Conservation (phyloP, 345 rosid species). For the Psidium friedrichsthalianum region DNA sequence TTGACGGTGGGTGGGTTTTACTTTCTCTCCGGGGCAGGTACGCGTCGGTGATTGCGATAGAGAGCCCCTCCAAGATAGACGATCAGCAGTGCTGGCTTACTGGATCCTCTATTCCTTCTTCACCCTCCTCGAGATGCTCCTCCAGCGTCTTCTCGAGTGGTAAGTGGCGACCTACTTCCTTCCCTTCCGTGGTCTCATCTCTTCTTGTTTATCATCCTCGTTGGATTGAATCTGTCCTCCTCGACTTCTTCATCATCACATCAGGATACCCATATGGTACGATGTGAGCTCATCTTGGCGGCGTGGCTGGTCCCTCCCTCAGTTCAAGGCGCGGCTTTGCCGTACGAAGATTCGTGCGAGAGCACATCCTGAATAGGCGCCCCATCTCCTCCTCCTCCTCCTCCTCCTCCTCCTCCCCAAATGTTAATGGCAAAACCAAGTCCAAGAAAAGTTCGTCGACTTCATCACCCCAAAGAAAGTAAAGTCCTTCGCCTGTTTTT, state of each 20-base stretch:
- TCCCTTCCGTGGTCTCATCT: no score
- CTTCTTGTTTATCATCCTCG: no score
- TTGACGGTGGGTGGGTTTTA: background rate
- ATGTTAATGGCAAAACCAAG: background rate
- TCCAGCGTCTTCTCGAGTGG: conserved; percentile 29
- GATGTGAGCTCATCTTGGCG: conserved; percentile 16
- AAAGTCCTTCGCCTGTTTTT: background rate
- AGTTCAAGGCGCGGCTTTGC: conserved; percentile 35
- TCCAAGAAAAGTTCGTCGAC: conserved; percentile 3
- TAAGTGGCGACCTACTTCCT: background rate
- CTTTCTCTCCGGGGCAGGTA: conserved; percentile 6
- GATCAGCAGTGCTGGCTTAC: conserved; percentile 40
- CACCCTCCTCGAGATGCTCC: conserved; percentile 27
- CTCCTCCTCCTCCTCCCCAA: background rate
- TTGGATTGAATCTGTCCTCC: fast-evolving
- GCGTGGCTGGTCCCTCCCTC: conserved; percentile 39
- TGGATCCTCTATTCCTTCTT: conserved; percentile 39
- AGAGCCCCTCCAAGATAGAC: conserved; percentile 23
- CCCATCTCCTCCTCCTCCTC: no score
- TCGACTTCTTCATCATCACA: background rate
- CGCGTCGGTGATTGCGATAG: conserved; percentile 37
- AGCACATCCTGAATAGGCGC: conserved; percentile 3
- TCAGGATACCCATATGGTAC: conserved; percentile 38
- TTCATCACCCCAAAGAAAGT: conserved; percentile 5
- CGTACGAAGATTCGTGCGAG: conserved; percentile 24